Evolutionary conservation across 192 early-diverging fungal species (phyloP).

Genomic region (Helicostylum pulchrum): DNA sequence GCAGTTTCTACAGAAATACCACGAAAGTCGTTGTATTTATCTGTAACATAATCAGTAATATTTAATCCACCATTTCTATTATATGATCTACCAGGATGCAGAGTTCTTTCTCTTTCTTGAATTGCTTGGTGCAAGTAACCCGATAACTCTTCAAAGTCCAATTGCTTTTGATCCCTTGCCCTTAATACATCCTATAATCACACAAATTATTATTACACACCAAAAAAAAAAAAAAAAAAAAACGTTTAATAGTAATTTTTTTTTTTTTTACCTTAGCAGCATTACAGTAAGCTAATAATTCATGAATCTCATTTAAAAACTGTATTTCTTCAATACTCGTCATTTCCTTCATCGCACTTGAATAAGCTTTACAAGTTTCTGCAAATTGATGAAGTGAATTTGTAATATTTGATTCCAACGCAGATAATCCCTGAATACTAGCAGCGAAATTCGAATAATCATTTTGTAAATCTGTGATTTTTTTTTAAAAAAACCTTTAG

Average conservation of each 20-base stretch:
- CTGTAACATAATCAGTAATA: slow-evolving; percentile 76
- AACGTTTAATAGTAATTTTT: slow-evolving; percentile 39
- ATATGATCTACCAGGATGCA: slow-evolving; percentile 59
- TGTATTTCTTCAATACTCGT: slow-evolving; percentile 61
- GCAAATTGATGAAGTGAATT: slow-evolving; percentile 72
- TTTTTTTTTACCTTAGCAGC: slow-evolving; percentile 59
- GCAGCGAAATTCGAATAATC: slow-evolving; percentile 81
- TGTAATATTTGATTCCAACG: slow-evolving; percentile 85
- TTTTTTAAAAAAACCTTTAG: neutral
- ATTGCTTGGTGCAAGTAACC: slow-evolving; percentile 70
- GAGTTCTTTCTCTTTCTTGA: slow-evolving; percentile 68
- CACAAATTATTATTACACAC: too few species aligned
- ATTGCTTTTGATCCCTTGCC: slow-evolving; percentile 90
- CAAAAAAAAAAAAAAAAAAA: slow-evolving; percentile 3
- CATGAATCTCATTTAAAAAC: slow-evolving; percentile 77
- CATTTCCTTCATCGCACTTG: slow-evolving; percentile 65
- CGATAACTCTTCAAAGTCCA: slow-evolving; percentile 89
- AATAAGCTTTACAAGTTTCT: slow-evolving; percentile 67
- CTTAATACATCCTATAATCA: slow-evolving; percentile 62
- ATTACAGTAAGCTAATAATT: slow-evolving; percentile 81
- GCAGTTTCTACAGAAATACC: slow-evolving; percentile 82
- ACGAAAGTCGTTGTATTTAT: slow-evolving; percentile 86
- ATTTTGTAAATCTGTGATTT: slow-evolving; percentile 61
- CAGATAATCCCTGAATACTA: slow-evolving; percentile 69
- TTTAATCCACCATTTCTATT: slow-evolving; percentile 43